Conservation (phyloP, 2,329 filamentous ascomycete species). For the Pseudogymnoascus sp. region DNA sequence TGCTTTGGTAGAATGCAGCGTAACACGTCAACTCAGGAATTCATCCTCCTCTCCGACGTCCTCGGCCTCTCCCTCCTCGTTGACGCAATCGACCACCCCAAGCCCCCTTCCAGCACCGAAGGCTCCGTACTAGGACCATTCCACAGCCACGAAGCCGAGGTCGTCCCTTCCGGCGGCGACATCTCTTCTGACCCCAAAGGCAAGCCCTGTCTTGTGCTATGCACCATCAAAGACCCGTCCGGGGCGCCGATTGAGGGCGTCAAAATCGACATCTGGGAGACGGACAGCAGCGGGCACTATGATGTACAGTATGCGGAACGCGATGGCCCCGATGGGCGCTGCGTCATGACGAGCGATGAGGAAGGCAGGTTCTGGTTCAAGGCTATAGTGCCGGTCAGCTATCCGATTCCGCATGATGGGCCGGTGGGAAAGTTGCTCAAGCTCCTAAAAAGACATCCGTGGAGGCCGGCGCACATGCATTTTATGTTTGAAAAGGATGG, state of each 20-base stretch:
- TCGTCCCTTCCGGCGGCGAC: conserved; percentile 44
- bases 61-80: conserved; percentile 48
- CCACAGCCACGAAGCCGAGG: conserved; percentile 69
- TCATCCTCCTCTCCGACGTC: conserved; percentile 64
- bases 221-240: conserved; percentile 56
- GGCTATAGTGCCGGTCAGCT: conserved; percentile 75
- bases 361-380: conserved; percentile 78
- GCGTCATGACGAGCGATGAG: conserved; percentile 59
- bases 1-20: neutral
- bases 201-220: conserved; percentile 63
- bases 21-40: conserved; percentile 44
- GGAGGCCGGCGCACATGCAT: conserved; percentile 71
- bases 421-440: conserved; percentile 68
- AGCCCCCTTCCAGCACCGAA: conserved; percentile 61
- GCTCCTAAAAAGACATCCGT: conserved; percentile 64
- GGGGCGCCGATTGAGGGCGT: conserved; percentile 57
- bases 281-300: conserved; percentile 71
- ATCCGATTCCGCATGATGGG: conserved; percentile 77
- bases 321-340: conserved; percentile 60
- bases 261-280: conserved; percentile 79
- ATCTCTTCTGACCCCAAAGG: conserved; percentile 65
- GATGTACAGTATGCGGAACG: conserved; percentile 68
- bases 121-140: conserved; percentile 76
- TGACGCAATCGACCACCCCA: conserved; percentile 77
- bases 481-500: conserved; percentile 81